Evolutionary conservation across 2,329 filamentous ascomycete species (phyloP).

Genomic region (Scedosporium dehoogii): DNA sequence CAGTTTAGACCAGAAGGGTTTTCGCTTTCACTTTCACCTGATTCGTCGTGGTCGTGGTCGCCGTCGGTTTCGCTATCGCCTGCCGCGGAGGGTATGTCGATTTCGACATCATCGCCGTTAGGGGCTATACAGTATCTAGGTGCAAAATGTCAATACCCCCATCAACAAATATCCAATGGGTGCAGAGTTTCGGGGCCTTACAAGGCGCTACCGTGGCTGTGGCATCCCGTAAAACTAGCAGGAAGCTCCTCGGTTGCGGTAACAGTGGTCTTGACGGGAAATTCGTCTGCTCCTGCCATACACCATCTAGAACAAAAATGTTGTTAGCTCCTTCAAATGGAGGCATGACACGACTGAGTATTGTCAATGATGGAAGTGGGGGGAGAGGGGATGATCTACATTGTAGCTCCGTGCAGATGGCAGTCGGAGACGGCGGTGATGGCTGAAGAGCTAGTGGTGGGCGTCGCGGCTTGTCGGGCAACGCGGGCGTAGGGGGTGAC

Average conservation of each 20-base stretch:
- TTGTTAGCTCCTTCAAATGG: constrained; percentile 5
- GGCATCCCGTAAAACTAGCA: constrained; percentile 54
- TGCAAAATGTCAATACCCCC: constrained; percentile 4
- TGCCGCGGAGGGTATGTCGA: constrained; percentile 23
- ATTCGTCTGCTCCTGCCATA: constrained; percentile 32
- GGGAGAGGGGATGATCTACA: constrained; percentile 21
- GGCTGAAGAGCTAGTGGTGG: constrained; percentile 9
- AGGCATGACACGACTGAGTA: neutral
- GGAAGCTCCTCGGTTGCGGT: constrained; percentile 48
- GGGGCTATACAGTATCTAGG: constrained; percentile 51
- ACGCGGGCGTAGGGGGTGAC: neutral
- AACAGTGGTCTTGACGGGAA: constrained; percentile 31
- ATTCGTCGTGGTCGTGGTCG: constrained; percentile 15
- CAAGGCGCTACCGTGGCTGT: constrained; percentile 48
- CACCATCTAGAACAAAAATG: constrained; percentile 27
- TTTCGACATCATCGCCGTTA: constrained; percentile 49
- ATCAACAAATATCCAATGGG: neutral
- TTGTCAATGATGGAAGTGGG: neutral
- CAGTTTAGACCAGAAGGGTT: constrained; percentile 32
- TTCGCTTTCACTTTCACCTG: constrained; percentile 8
- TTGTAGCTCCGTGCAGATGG: constrained; percentile 27
- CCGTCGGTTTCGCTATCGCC: constrained; percentile 19
- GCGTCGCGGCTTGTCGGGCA: neutral
- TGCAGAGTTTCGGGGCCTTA: constrained; percentile 24
- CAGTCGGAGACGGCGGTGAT: constrained; percentile 30